Base-by-base conservation (phyloP, 225 moss, liverwort and hornwort genomes). In the Lunularia cruciata region DNA sequence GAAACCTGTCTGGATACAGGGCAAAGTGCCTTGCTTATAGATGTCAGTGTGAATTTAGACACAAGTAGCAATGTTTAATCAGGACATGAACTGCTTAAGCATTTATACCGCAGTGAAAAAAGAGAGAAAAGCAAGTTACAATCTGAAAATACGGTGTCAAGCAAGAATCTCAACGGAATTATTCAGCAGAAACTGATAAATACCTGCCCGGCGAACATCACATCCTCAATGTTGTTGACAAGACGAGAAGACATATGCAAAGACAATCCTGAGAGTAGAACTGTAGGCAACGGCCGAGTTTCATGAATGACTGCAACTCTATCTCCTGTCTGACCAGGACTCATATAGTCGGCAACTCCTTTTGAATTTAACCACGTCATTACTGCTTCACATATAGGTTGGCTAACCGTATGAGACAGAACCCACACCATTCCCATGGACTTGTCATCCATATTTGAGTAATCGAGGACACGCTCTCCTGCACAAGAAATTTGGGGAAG, bases 361-460 rank as follows among this genome's bases (percentile, higher is more conserved):
- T 92, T 95, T 70, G 86, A 90, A 81, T 90, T 90, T 51, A 95
- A 85, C 95, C 95, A 95, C 34, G 85, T 57, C 92, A 92, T 92
- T 57, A 95, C 81, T 62, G 92, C 92, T 69, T 95, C 95, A 75
- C 90, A 85, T 23, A 95, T 87, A 34, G 92, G 90, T 73, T 90
- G 95, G 81, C 89, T 95, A 69, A 95, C 92, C 45, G 95, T 95
- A 80, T 95, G 92, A 65, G 95, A 95, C 31, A 95, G 85, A 34
- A 95, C 95, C 95, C 95, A 95, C 67, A 95, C 92, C 95, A 95
- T 95, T 76, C 95, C 95, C 92, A 95, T 95, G 32, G 92, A 88
- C 81, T 95, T 95, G 43, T 95, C 95, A 75, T 95, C 95, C 62
- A 95, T 69, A 47, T 83, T 88, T 52, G 95, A 89, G 72, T 95